Evolutionary conservation across 1,139 yeast species (phyloP).

Genomic region (Zhuliangozyma blackwelliae): DNA sequence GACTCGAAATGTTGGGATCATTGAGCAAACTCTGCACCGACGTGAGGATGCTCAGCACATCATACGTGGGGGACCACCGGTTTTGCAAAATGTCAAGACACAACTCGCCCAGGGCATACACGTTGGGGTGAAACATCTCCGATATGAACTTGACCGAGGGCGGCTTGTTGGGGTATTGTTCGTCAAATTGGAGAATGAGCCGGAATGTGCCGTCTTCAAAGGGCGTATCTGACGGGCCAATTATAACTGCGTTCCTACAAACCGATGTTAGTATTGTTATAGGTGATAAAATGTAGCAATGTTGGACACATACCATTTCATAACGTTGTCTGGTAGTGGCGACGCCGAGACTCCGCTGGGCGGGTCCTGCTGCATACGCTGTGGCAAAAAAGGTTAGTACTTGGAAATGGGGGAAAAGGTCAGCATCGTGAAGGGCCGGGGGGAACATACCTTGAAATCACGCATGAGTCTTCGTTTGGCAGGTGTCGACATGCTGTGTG

Average conservation of each 20-base stretch:
- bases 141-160: constrained; percentile 87
- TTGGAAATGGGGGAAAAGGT: neutral
- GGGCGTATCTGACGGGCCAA: constrained; percentile 97
- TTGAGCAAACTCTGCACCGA: constrained; percentile 82
- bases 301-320: constrained; percentile 60
- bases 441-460: constrained; percentile 81
- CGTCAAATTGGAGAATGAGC: constrained; percentile 82
- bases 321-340: constrained; percentile 93
- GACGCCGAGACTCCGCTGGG: constrained; percentile 98
- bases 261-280: constrained; percentile 7
- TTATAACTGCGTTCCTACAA: constrained; percentile 82
- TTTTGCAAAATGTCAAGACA: constrained; percentile 94
- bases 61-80: constrained; percentile 98
- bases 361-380: constrained; percentile 97
- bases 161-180: constrained; percentile 96
- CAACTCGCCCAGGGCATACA: constrained; percentile 90
- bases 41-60: constrained; percentile 93
- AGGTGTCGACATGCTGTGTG: constrained; percentile 79
- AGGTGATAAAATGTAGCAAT: neutral
- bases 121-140: constrained; percentile 98
- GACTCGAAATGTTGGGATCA: constrained; percentile 95
- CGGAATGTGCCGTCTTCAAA: constrained; percentile 98
- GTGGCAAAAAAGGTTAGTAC: neutral
- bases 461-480: constrained; percentile 98
- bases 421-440: too few relatives aligned